Percentiles rank a stretch among this genome's conserved stretches.
These are phyloP conservation scores for Hordeum pubiflorum DNA, from an alignment of 202 grass and related monocot species.

Conservation along the genomic window DNA sequence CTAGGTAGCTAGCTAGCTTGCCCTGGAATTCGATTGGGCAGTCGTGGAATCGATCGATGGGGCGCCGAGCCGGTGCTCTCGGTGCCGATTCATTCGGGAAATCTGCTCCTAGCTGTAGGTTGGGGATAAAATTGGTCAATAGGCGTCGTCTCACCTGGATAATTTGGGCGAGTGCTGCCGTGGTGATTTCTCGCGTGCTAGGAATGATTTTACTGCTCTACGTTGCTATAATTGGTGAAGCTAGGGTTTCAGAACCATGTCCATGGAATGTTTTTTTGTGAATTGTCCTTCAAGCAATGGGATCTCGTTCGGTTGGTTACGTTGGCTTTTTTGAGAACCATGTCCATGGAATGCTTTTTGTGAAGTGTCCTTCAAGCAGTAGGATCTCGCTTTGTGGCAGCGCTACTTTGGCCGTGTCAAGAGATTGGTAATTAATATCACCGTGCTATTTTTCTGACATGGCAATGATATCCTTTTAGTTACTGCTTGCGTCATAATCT, in stretches of 20 bases:
- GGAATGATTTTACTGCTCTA: not conserved
- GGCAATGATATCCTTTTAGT: not conserved
- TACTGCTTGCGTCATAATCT: not conserved
- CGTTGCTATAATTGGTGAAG: not conserved
- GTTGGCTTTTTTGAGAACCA: not conserved
- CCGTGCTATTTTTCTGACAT: not conserved
- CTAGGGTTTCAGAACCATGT: not conserved
- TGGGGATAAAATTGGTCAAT: not conserved
- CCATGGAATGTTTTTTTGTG: not conserved
- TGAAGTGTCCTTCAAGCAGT: not conserved
- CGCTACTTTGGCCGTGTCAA: not conserved
- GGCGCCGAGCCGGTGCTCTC: not conserved
- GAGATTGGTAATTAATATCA: not conserved
- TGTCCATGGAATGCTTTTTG: not conserved
- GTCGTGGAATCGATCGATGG: not conserved
- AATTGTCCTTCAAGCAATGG: not conserved
- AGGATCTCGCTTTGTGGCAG: not conserved
- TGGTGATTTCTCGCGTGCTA: not conserved
- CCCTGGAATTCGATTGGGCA: conserved; percentile 6
- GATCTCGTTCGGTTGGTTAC: not conserved
- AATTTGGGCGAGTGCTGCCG: not conserved
- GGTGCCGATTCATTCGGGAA: not conserved
- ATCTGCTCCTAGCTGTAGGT: not conserved
- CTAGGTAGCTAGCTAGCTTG: not conserved
- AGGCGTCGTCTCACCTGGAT: not conserved